Conservation (phyloP, 2,329 filamentous ascomycete species). For the Aaosphaeria arxii region DNA sequence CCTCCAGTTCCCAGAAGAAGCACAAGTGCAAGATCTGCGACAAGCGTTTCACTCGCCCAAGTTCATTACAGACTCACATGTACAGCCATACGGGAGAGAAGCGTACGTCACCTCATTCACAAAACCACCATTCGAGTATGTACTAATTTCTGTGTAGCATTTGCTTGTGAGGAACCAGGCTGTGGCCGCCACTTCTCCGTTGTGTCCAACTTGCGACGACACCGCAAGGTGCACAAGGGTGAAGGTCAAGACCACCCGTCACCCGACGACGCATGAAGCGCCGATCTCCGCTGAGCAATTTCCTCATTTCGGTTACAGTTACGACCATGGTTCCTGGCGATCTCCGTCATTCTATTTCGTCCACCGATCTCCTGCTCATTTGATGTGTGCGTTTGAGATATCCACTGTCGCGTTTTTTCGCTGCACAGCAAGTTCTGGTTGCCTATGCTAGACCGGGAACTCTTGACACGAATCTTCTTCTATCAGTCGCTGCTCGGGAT, state of each 20-base stretch:
- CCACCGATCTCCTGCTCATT: slow-evolving; percentile 8
- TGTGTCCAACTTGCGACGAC: slow-evolving; percentile 89
- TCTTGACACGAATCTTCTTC: slow-evolving; percentile 27
- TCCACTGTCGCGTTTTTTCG: slow-evolving; percentile 30
- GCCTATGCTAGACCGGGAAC: slow-evolving; percentile 17
- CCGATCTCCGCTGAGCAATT: slow-evolving; percentile 21
- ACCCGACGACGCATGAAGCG: slow-evolving; percentile 43
- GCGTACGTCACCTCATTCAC: slow-evolving; percentile 57
- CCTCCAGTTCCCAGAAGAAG: slow-evolving; percentile 96
- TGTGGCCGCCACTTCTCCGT: slow-evolving; percentile 97
- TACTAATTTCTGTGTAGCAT: slow-evolving; percentile 57
- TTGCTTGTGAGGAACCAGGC: slow-evolving; percentile 88
- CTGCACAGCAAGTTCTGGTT: slow-evolving; percentile 20
- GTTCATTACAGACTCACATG: slow-evolving; percentile 95
- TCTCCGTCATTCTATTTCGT: slow-evolving; percentile 10
- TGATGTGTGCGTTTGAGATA: slow-evolving; percentile 33
- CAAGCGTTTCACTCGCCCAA: slow-evolving; percentile 93
- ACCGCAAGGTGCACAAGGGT: slow-evolving; percentile 93
- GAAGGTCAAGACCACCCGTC: slow-evolving; percentile 52
- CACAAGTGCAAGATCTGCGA: slow-evolving; percentile 99
- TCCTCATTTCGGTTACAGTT: slow-evolving; percentile 8
- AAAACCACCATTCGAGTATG: no score
- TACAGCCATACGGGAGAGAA: slow-evolving; percentile 98
- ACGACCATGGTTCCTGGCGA: slow-evolving; percentile 5
- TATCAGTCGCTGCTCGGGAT: slow-evolving; percentile 25